A percentile compares a stretch with the other conserved stretches of the same genome.
Conservation (phyloP, 169 alveolate species). For the Theileria annulata region DNA sequence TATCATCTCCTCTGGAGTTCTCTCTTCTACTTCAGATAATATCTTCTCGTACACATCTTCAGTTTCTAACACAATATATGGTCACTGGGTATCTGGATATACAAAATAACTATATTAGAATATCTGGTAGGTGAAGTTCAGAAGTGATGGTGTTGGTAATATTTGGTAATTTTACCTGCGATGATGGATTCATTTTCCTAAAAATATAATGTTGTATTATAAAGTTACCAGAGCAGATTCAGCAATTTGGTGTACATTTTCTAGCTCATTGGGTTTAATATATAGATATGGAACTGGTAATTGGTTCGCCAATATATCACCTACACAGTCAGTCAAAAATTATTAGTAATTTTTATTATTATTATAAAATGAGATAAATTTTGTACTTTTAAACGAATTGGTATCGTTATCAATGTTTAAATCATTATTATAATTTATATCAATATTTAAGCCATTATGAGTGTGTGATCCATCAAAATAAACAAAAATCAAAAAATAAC, state of each 20-base stretch:
- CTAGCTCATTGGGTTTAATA: conserved; percentile 53
- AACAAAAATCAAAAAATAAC: not conserved
- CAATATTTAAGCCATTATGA: conserved; percentile 52
- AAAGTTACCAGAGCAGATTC: conserved; percentile 62
- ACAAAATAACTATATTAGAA: too few species aligned
- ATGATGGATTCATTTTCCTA: conserved; percentile 61
- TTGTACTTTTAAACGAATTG: conserved; percentile 37
- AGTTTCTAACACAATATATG: not conserved
- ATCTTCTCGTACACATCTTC: conserved; percentile 55
- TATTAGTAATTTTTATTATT: not conserved
- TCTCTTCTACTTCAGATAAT: conserved; percentile 28
- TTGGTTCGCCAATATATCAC: conserved; percentile 29
- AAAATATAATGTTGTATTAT: not conserved
- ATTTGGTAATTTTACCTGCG: conserved; percentile 34
- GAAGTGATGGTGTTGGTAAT: too few species aligned
- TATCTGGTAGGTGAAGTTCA: too few species aligned
- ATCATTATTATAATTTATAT: conserved; percentile 30
- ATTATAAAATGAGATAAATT: too few species aligned
- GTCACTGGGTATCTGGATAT: too few species aligned
- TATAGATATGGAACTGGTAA: conserved; percentile 59
- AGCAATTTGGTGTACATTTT: conserved; percentile 60
- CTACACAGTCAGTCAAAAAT: not conserved
- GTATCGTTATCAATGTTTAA: conserved; percentile 9
- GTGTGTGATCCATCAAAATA: not conserved
- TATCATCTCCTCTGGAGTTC: conserved; percentile 63